These are phyloP conservation scores for Lentinus polychrous DNA, from an alignment of 1,284 basidiomycete species.

Conservation along the genomic window DNA sequence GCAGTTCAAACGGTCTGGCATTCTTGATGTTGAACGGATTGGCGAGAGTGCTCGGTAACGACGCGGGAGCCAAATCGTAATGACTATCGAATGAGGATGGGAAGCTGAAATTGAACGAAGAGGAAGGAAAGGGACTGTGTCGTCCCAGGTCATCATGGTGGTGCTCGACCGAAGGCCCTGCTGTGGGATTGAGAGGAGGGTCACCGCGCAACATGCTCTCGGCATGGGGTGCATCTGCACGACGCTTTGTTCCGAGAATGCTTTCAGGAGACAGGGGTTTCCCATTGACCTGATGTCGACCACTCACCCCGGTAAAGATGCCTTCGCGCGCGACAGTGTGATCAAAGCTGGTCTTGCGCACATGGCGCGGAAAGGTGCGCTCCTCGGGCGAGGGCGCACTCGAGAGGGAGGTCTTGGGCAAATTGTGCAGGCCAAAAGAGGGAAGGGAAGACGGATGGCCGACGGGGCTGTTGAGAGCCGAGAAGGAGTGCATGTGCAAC, in stretches of 20 bases:
- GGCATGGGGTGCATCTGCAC: constrained; percentile 65
- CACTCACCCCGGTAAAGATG: constrained; percentile 48
- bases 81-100: constrained; percentile 55
- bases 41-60: constrained; percentile 12
- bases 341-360: constrained; percentile 89
- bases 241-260: constrained; percentile 61
- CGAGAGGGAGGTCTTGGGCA: constrained; percentile 36
- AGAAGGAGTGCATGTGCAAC: constrained; percentile 26
- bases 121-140: constrained; percentile 59
- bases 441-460: constrained; percentile 66
- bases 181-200: constrained; percentile 47
- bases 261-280: constrained; percentile 59
- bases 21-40: constrained; percentile 12
- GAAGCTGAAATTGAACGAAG: constrained; percentile 74
- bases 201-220: constrained; percentile 74
- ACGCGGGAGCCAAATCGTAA: constrained; percentile 41
- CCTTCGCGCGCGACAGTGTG: constrained; percentile 74
- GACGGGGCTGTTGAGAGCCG: constrained; percentile 41
- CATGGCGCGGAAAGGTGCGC: constrained; percentile 69
- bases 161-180: constrained; percentile 15
- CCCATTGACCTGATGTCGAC: constrained; percentile 74
- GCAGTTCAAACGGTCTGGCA: constrained; percentile 17
- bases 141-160: constrained; percentile 23
- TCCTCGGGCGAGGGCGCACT: constrained; percentile 35
- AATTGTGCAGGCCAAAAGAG: constrained; percentile 52